Evolutionary conservation across 108 stramenopile species (phyloP).

Genomic region (Pseudonitzschia delicatissima): DNA sequence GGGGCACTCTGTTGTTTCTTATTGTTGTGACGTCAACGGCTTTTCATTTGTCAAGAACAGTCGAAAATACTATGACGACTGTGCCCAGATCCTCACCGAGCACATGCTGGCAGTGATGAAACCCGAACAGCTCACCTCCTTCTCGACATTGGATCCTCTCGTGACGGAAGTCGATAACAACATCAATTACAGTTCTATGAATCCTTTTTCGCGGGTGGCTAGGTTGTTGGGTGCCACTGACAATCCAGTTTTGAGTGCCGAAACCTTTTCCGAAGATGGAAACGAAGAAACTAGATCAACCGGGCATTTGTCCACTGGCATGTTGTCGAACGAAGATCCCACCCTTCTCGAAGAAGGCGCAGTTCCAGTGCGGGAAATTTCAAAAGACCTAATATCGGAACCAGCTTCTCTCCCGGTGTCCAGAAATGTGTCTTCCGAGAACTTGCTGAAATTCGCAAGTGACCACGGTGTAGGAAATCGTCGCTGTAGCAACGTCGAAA

Average conservation of each 20-base stretch:
- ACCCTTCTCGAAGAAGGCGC: constrained; percentile 58
- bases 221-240: constrained; percentile 36
- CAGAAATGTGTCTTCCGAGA: constrained; percentile 38
- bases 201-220: constrained; percentile 32
- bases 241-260: neutral
- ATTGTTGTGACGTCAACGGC: constrained; percentile 99
- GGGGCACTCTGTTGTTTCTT: constrained; percentile 79
- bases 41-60: constrained; percentile 97
- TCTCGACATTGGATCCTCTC: constrained; percentile 80
- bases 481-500: constrained; percentile 5
- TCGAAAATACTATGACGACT: constrained; percentile 96
- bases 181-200: neutral
- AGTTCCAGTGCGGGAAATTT: constrained; percentile 68
- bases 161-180: constrained; percentile 38
- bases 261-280: constrained; percentile 1
- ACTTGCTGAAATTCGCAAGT: constrained; percentile 31
- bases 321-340: constrained; percentile 27
- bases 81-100: constrained; percentile 88
- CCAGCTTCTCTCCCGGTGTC: constrained; percentile 55
- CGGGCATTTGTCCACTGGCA: constrained; percentile 21
- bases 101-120: constrained; percentile 85
- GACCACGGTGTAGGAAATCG: neutral
- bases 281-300: constrained; percentile 14
- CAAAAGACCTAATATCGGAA: constrained; percentile 58
- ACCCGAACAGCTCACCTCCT: constrained; percentile 57